These are phyloP conservation scores for Cutaneotrichosporon cutaneum DNA, from an alignment of 1,284 basidiomycete genomes.

Conservation along the genomic window DNA sequence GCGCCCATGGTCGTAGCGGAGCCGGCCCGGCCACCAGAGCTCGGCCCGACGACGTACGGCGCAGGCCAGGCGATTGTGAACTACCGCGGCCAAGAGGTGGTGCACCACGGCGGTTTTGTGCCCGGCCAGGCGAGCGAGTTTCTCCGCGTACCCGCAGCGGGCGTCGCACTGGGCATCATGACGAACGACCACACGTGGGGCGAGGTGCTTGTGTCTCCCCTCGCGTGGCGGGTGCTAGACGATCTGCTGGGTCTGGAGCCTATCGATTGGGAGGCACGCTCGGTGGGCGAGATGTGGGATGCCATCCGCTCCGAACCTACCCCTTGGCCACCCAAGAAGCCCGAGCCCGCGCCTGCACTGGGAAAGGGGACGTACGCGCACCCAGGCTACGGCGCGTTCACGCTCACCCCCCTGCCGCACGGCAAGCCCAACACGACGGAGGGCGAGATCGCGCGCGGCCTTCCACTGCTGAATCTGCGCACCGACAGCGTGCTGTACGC, in stretches of 20 bases:
- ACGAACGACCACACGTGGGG: constrained; percentile 24
- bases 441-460: too few relatives aligned
- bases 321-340: too few relatives aligned
- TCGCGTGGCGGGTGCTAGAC: constrained; percentile 23
- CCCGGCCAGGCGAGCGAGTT: constrained; percentile 24
- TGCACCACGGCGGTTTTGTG: constrained; percentile 23
- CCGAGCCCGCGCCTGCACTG: too few relatives aligned
- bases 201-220: constrained; percentile 4
- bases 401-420: too few relatives aligned
- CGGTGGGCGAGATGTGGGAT: too few relatives aligned
- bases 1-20: constrained; percentile 5
- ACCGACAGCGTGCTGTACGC: too few relatives aligned
- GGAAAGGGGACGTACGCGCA: too few relatives aligned
- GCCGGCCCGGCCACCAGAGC: neutral
- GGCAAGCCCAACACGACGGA: too few relatives aligned
- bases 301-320: too few relatives aligned
- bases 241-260: constrained; percentile 23
- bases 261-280: constrained; percentile 18
- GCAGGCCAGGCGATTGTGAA: constrained; percentile 15
- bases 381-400: too few relatives aligned
- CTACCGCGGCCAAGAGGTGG: constrained; percentile 24
- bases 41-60: constrained; percentile 19
- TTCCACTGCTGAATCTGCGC: too few relatives aligned
- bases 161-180: constrained; percentile 23
- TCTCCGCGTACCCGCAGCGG: constrained; percentile 20